Percentiles rank a stretch among this genome's conserved stretches.
Conservation (phyloP, 1,284 basidiomycete genomes). For the Sanghuangporus weigelae region DNA sequence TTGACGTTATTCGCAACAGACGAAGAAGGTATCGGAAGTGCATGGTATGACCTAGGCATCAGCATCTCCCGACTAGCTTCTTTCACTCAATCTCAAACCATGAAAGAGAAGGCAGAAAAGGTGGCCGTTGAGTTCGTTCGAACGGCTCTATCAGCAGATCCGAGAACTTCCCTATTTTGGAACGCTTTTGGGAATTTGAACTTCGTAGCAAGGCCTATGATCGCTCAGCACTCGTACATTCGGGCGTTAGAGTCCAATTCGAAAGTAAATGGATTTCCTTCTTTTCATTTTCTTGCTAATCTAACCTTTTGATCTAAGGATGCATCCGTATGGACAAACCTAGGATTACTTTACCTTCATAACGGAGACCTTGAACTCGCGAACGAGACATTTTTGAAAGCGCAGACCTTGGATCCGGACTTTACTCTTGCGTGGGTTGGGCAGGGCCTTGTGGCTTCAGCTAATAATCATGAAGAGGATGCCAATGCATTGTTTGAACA, state of each 20-base stretch:
- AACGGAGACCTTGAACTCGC: conserved; percentile 82
- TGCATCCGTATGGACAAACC: conserved; percentile 78
- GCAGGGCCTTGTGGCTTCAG: conserved; percentile 77
- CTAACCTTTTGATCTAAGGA: conserved; percentile 41
- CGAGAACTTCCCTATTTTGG: conserved; percentile 80
- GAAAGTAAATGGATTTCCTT: conserved; percentile 46
- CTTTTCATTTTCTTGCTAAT: neutral
- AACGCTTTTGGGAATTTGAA: conserved; percentile 72
- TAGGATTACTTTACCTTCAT: conserved; percentile 88
- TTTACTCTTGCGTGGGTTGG: conserved; percentile 91
- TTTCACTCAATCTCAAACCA: conserved; percentile 27
- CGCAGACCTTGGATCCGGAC: conserved; percentile 91
- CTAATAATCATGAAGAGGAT: conserved; percentile 58
- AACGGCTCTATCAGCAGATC: conserved; percentile 72
- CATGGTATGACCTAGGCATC: conserved; percentile 76
- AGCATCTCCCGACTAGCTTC: conserved; percentile 53
- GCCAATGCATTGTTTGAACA: conserved; percentile 78
- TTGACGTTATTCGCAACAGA: conserved; percentile 65
- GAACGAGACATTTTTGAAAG: conserved; percentile 80
- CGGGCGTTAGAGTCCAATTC: conserved; percentile 81
- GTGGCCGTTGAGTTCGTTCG: conserved; percentile 64
- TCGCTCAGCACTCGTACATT: conserved; percentile 91
- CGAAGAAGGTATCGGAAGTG: conserved; percentile 49
- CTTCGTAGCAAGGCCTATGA: conserved; percentile 62
- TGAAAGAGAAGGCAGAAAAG: conserved; percentile 34